Percentiles rank a stretch among this genome's conserved stretches.
These are phyloP conservation scores for Hypoxylon crocopeplum DNA, from an alignment of 495 filamentous ascomycete species.

Conservation along the genomic window DNA sequence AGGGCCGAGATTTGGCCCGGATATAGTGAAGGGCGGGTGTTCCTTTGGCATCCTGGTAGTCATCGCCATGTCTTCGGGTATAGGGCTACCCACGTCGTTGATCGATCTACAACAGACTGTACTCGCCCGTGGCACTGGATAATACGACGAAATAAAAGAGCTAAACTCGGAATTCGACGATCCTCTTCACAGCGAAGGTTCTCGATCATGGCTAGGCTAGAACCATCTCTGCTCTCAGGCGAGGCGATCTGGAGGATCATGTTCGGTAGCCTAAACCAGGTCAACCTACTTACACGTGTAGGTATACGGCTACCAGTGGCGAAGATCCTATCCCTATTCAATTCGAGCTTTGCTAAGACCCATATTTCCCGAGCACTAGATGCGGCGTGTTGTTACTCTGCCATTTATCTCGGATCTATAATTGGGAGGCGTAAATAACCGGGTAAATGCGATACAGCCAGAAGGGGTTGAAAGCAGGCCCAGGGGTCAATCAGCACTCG, in stretches of 20 bases:
- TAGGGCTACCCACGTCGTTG: conserved; percentile 12
- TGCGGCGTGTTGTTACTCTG: conserved; percentile 32
- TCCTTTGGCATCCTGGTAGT: conserved; percentile 16
- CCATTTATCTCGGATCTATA: conserved; percentile 37
- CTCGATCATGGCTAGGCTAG: conserved; percentile 11
- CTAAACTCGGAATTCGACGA: background rate
- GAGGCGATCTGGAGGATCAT: conserved; percentile 22
- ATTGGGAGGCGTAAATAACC: conserved; percentile 44
- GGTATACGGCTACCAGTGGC: conserved; percentile 16
- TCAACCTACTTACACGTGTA: conserved; percentile 8
- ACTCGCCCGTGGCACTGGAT: background rate
- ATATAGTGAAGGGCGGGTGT: conserved; percentile 32
- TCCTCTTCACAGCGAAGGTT: background rate
- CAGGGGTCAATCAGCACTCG: conserved; percentile 41
- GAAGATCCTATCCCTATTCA: conserved; percentile 15
- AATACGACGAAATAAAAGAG: background rate
- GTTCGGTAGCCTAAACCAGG: conserved; percentile 14
- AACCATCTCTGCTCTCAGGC: conserved; percentile 3
- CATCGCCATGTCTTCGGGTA: conserved; percentile 14
- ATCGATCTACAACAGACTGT: conserved; percentile 9
- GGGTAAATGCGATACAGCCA: conserved; percentile 45
- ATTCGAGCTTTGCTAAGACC: conserved; percentile 15
- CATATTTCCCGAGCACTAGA: conserved; percentile 27
- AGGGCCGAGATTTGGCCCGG: conserved; percentile 38
- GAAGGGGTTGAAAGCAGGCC: conserved; percentile 33